Conservation (phyloP, 139 green algal species). For the Closterium sp. region DNA sequence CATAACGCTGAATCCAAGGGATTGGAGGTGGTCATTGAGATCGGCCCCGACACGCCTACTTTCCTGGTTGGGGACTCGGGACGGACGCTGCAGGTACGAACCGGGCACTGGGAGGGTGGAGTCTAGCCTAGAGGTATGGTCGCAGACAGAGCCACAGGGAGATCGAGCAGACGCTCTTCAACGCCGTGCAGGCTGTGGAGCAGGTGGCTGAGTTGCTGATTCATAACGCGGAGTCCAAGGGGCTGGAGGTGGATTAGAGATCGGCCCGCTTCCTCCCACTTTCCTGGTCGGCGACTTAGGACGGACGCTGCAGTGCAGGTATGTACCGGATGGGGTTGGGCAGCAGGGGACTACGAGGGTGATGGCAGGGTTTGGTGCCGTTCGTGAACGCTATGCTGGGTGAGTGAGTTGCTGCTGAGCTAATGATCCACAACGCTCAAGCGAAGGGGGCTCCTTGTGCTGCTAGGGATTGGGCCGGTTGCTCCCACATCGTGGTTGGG, state of each 20-base stretch:
- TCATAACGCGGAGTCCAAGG: constrained; percentile 28
- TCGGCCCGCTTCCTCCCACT: neutral
- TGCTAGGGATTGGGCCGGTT: too few species aligned
- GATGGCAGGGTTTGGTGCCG: too few species aligned
- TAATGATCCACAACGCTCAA: too few species aligned
- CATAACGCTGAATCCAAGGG: constrained; percentile 24
- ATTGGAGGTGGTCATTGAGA: constrained; percentile 25
- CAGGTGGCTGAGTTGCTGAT: constrained; percentile 16
- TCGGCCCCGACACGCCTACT: neutral
- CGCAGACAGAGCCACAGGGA: too few species aligned
- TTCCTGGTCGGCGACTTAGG: neutral
- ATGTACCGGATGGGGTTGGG: too few species aligned
- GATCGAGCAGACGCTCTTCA: too few species aligned
- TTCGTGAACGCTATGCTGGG: too few species aligned
- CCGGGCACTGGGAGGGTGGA: neutral
- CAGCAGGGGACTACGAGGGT: too few species aligned
- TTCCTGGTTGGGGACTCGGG: constrained; percentile 19
- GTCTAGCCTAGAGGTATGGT: too few species aligned
- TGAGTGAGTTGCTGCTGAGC: too few species aligned
- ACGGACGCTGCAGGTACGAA: constrained; percentile 9
- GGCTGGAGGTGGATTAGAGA: constrained; percentile 13
- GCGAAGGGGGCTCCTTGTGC: too few species aligned
- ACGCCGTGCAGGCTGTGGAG: constrained; percentile 13
- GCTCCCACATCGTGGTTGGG: constrained; percentile 12
- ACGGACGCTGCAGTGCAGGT: too few species aligned